These are phyloP conservation scores for Platanthera guangdongensis DNA, from an alignment of 106 monocot species.

Conservation along the genomic window DNA sequence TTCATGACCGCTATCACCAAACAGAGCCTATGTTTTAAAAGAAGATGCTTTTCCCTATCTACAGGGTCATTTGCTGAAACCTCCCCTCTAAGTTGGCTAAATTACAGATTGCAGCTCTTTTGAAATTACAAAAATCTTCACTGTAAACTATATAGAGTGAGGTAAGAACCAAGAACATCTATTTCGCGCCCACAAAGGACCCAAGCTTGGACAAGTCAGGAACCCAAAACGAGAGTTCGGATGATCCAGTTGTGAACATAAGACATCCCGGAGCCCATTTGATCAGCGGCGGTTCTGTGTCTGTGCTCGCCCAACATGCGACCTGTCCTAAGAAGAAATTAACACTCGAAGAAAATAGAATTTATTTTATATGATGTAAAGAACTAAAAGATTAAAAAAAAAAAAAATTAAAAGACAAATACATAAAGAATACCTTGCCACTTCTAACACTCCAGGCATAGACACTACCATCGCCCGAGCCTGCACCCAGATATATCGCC, in stretches of 20 bases:
- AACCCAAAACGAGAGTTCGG: conserved; percentile 92
- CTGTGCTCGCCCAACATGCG: conserved; percentile 90
- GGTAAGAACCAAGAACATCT: not conserved
- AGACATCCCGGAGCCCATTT: conserved; percentile 83
- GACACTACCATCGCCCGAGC: conserved; percentile 95
- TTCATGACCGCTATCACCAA: no score
- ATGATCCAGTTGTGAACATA: conserved; percentile 87
- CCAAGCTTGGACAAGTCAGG: conserved; percentile 95
- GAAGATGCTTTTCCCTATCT: no score
- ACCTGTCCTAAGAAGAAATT: conserved; percentile 32
- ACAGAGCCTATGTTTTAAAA: no score
- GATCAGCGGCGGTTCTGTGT: conserved; percentile 79
- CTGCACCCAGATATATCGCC: conserved; percentile 18
- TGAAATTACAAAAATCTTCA: no score
- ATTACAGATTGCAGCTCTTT: no score
- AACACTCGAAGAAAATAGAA: no score
- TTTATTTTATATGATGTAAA: no score
- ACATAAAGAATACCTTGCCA: conserved; percentile 47
- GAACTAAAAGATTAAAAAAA: not conserved
- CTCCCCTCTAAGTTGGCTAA: no score
- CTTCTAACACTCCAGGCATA: conserved; percentile 81
- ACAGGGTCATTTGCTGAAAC: no score
- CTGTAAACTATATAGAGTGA: no score
- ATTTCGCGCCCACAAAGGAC: conserved; percentile 52
- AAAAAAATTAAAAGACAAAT: not conserved